These are phyloP conservation scores for Zoysia japonica DNA, from an alignment of 176 grass and related monocot species.

Conservation along the genomic window DNA sequence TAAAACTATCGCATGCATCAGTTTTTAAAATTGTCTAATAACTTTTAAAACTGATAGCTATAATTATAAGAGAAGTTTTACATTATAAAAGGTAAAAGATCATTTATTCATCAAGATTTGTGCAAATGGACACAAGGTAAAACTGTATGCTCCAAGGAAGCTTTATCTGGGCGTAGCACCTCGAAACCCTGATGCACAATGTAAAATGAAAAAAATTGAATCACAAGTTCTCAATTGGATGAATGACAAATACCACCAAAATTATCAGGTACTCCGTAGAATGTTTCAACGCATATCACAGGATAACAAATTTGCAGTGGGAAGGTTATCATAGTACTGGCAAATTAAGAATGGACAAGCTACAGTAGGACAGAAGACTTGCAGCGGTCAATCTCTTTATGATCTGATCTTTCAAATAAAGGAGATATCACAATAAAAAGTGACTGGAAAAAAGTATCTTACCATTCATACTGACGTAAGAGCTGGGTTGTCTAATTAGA, in stretches of 20 bases:
- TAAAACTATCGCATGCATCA: too few species aligned
- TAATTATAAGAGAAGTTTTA: too few species aligned
- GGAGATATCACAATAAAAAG: too few species aligned
- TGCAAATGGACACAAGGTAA: slow-evolving; percentile 49
- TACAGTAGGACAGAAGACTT: background rate
- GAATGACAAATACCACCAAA: background rate
- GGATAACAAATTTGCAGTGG: slow-evolving; percentile 2
- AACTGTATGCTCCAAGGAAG: slow-evolving; percentile 64
- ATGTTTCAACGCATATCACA: slow-evolving; percentile 25
- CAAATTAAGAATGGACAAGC: slow-evolving; percentile 30
- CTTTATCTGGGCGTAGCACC: slow-evolving; percentile 61
- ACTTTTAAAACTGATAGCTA: too few species aligned
- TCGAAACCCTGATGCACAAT: slow-evolving; percentile 62
- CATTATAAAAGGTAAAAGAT: background rate
- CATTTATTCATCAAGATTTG: background rate
- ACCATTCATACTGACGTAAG: too few species aligned
- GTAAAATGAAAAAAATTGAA: slow-evolving; percentile 13
- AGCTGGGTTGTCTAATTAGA: too few species aligned
- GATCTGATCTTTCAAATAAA: too few species aligned
- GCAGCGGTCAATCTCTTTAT: too few species aligned
- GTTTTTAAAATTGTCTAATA: too few species aligned
- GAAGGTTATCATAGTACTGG: slow-evolving; percentile 27
- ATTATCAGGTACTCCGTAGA: slow-evolving; percentile 5
- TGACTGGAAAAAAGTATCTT: too few species aligned
- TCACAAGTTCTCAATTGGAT: slow-evolving; percentile 6